Conservation (phyloP, 345 rosid species). For the Eucalyptus polyanthemos region DNA sequence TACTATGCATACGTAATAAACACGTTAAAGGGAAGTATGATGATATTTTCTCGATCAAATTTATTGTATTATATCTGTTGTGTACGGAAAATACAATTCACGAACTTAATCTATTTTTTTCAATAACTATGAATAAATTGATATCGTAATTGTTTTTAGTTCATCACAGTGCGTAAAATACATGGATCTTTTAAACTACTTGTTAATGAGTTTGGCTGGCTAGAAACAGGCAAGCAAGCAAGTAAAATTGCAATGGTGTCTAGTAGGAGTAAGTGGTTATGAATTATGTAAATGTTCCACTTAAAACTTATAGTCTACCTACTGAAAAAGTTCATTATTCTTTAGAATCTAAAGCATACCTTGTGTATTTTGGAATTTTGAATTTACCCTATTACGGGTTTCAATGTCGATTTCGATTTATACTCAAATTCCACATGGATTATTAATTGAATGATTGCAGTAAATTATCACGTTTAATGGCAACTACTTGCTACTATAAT, state of each 20-base stretch:
- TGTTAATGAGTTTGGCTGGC: neutral
- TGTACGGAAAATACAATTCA: neutral
- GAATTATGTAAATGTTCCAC: too few species aligned
- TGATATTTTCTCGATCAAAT: neutral
- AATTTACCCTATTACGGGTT: too few species aligned
- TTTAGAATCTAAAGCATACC: too few species aligned
- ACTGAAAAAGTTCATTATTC: too few species aligned
- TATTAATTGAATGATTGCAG: too few species aligned
- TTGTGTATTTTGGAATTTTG: accelerated
- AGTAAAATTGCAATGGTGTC: neutral
- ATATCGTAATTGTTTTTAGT: neutral
- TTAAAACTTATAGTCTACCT: too few species aligned
- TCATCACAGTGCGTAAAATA: neutral
- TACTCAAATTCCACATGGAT: accelerated
- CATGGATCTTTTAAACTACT: neutral
- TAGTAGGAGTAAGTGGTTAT: too few species aligned
- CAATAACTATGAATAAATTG: neutral
- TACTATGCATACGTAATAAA: neutral
- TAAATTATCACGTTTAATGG: too few species aligned
- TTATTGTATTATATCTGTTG: neutral
- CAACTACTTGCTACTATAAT: too few species aligned
- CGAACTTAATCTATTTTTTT: neutral
- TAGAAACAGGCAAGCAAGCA: neutral
- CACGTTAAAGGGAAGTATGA: neutral
- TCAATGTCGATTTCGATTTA: accelerated